Evolutionary conservation across 345 rosid species (phyloP).

Genomic region (Sisymbrium altissimum): DNA sequence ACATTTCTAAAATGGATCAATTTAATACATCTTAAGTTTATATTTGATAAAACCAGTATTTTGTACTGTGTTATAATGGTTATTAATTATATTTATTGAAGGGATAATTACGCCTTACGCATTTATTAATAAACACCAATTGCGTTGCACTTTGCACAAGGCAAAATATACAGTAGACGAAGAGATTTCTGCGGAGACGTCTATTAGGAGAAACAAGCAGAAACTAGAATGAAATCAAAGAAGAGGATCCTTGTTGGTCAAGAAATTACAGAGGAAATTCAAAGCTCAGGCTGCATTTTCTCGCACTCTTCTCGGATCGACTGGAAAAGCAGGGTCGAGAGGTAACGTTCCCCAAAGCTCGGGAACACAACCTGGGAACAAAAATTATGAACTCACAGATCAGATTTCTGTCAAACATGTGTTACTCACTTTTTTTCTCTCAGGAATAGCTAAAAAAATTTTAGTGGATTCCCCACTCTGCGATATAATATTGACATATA

Average conservation of each 20-base stretch:
- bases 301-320: conserved; percentile 91
- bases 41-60: background rate
- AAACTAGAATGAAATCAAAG: background rate
- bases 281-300: conserved; percentile 72
- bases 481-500: background rate
- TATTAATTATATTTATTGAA: background rate
- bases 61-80: no score
- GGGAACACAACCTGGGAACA: conserved; percentile 84
- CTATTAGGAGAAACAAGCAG: background rate
- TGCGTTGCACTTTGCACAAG: conserved; percentile 11
- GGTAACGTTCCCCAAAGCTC: conserved; percentile 93
- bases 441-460: background rate
- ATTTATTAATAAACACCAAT: conserved; percentile 10
- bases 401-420: background rate
- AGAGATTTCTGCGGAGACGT: background rate
- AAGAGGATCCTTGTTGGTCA: conserved; percentile 16
- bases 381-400: conserved; percentile 6
- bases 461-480: background rate
- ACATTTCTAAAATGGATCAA: background rate
- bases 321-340: conserved; percentile 82
- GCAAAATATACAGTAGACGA: conserved; percentile 9
- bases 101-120: background rate
- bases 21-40: background rate
- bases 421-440: background rate
- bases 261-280: conserved; percentile 17